phyloP scores from a whole-genome alignment of 805 yeast genomes.

The Pichia rugopelliculosa region DNA sequence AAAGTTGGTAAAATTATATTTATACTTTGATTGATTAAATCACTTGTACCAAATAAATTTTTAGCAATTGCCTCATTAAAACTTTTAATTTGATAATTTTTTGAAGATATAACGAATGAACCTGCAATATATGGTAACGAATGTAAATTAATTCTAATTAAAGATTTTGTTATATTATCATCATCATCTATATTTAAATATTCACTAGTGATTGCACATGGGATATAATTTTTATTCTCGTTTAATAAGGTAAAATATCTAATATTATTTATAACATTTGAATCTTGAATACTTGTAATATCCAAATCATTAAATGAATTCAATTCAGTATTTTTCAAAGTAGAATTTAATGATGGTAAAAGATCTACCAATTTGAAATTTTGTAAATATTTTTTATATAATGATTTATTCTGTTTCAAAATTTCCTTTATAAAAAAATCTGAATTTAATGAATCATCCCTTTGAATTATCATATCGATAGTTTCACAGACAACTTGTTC shows the following conservation, averaged over 20 bases:
- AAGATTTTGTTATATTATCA: conserved; percentile 11
- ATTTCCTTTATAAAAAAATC: conserved; percentile 9
- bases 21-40: conserved; percentile 42
- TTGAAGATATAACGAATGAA: conserved; percentile 58
- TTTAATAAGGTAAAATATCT: conserved; percentile 56
- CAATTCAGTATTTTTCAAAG: conserved; percentile 8
- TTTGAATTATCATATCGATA: conserved; percentile 47
- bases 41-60: conserved; percentile 65
- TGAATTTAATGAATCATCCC: conserved; percentile 20
- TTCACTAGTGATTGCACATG: conserved; percentile 67
- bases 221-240: conserved; percentile 39
- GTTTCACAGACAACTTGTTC: conserved; percentile 76
- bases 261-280: conserved; percentile 42
- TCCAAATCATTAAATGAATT: conserved; percentile 3
- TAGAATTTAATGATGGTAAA: conserved; percentile 20
- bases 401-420: conserved; percentile 13
- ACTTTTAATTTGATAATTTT: conserved; percentile 47
- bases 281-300: conserved; percentile 20
- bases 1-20: conserved; percentile 60
- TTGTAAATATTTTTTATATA: conserved; percentile 15
- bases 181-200: conserved; percentile 39
- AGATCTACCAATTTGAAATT: conserved; percentile 10
- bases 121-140: conserved; percentile 86
- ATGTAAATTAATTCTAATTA: conserved; percentile 57
- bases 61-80: conserved; percentile 74